Base-by-base conservation (phyloP, 139 green algal genomes). In the Micromonas commoda region DNA sequence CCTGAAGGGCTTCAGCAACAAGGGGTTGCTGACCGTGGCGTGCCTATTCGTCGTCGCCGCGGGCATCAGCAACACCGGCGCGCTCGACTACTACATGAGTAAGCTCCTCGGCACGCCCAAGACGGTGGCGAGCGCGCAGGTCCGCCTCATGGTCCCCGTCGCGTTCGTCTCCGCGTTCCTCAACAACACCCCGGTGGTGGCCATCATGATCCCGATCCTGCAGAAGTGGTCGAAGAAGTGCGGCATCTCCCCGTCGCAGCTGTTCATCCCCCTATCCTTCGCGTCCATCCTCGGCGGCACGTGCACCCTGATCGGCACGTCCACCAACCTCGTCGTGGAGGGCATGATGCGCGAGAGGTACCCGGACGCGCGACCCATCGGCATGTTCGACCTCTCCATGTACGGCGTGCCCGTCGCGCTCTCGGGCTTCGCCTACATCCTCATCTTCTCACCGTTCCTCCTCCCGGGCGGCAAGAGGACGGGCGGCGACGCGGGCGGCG, bases 101-200 rank as follows among this genome's bases (percentile, higher is more conserved):
- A 64, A 66, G 29, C 16, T 67, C 2, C 32, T 79, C 1, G 73
- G 73, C 34, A 28, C 0, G 2, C 73, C 73, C 1, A 71, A 26
- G 5, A 63, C 6, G 0, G 60, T n/a, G n/a, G 70, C 57, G 45
- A 79, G 31, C 9, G 79, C 75, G 45, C 84, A 88, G 68, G 35
- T 85, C 1, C 77, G 84, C 69, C 77, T 89, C 67, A 81, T 82
- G 37, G 20, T 89, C 0, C 88, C 88, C 4, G 75, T 87, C 31
- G 82, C 84, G 77, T 28, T 85, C n/a, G 64, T 87, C 0, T 89
- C 81, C 23, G 90, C 89, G 20, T 93, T 95, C 78, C 82, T 94
- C 24, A 93, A 93, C 88, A 95, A 95, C 87, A 93, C 91, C 24
- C 90, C 87, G 0, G 78, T 91, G n/a, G 83, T 91, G 16, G 86